Evolutionary conservation across 1,139 yeast species (phyloP), one percentile per base, ranked within the genome.

Genomic region (Debaryomyces coudertii): DNA sequence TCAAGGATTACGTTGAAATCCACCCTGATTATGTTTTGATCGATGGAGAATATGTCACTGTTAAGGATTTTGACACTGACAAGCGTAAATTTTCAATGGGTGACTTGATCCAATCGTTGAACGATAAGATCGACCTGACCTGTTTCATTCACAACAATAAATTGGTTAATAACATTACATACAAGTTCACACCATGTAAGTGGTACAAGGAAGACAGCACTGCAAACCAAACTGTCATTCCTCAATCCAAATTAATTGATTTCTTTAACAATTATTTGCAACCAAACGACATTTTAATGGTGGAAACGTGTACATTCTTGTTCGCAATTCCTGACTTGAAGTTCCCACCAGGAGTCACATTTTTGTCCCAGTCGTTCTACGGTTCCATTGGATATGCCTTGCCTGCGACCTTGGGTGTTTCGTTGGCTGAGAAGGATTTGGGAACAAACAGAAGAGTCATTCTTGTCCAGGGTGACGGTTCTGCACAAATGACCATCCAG

Each of bases 401-500:
- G 23, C 96, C 96, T 1, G 90, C 95, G 2, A 78, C 93, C 1
- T 74, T 90, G 40, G 97, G 97, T 29, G 87, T 83, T 6, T 82
- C 87, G 11, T 65, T 86, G 46, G 96, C 93, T 1, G 71, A 79
- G 56, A 73, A 76, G 46, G 95, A 89, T 58, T 50, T 69, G 45
- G 72, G 72, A 6, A 53, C 55, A 7, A 60, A 68, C 5, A 80
- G 85, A 39, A 77, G 95, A 53, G 76, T 88, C 18, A 67, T 88
- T 14, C 69, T 90, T 7, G 71, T 88, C 23, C 90, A 87, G 69
- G 97, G 97, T 42, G 97, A 90, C 60, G 97, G 97, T 2, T 84
- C 95, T 7, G 90, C 96, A 1, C 95, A 88, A 67, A 87, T 90
- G 95, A 88, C 96, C 2, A 76, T 85, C 40, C 92, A 86, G 65